Evolutionary conservation across 495 filamentous ascomycete genomes (phyloP).

Genomic region (Cetradonia linearis): DNA sequence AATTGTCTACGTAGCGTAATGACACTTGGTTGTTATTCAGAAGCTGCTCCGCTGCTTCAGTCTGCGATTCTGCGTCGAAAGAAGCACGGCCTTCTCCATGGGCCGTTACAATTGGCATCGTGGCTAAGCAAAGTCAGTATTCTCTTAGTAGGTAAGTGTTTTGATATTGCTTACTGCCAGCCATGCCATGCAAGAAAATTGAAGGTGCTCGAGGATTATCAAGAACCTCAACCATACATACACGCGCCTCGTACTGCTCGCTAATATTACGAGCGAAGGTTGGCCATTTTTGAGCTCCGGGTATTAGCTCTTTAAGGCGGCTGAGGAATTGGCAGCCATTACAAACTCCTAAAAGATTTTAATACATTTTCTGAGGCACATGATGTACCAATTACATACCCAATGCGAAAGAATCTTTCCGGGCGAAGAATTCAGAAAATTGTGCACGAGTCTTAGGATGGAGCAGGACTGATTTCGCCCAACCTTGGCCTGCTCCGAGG

Average conservation of each 20-base stretch:
- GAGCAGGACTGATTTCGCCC: slow-evolving; percentile 89
- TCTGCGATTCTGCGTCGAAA: slow-evolving; percentile 43
- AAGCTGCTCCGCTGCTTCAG: slow-evolving; percentile 33
- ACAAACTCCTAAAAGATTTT: slow-evolving; percentile 52
- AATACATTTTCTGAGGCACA: neutral
- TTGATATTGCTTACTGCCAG: slow-evolving; percentile 41
- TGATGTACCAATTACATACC: slow-evolving; percentile 25
- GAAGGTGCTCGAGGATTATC: slow-evolving; percentile 52
- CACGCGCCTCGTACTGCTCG: slow-evolving; percentile 87
- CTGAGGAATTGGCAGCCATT: slow-evolving; percentile 96
- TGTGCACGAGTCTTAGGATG: slow-evolving; percentile 65
- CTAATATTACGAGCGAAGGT: slow-evolving; percentile 74
- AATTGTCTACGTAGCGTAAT: slow-evolving; percentile 77
- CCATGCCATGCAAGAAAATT: slow-evolving; percentile 93
- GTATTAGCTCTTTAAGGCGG: slow-evolving; percentile 72
- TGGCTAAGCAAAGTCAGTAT: slow-evolving; percentile 15
- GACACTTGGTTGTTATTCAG: slow-evolving; percentile 56
- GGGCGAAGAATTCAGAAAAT: slow-evolving; percentile 78
- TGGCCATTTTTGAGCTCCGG: slow-evolving; percentile 77
- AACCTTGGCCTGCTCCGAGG: slow-evolving; percentile 86
- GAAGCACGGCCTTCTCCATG: slow-evolving; percentile 86
- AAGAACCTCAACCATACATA: slow-evolving; percentile 75
- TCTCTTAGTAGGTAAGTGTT: neutral
- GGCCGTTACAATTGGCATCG: slow-evolving; percentile 77
- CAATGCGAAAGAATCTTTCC: slow-evolving; percentile 81